Evolutionary conservation across 169 alveolate species (phyloP).

Genomic region (Eimeria necatrix): DNA sequence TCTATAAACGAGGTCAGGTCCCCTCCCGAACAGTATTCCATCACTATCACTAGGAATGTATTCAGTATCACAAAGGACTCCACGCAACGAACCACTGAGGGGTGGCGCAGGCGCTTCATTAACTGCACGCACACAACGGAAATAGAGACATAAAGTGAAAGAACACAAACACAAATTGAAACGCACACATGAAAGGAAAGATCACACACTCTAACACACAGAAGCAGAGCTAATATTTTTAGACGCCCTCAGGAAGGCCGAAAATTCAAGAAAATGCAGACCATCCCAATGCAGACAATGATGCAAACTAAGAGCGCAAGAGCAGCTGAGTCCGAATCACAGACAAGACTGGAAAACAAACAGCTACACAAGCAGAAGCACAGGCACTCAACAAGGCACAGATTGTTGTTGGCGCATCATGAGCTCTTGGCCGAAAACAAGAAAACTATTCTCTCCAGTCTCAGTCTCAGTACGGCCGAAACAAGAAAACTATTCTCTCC

Average conservation of each 20-base stretch:
- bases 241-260: background rate
- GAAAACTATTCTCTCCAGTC: no score
- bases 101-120: conserved; percentile 93
- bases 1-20: conserved; percentile 81
- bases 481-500: no score
- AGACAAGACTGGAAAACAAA: no score
- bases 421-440: no score
- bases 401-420: no score
- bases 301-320: no score
- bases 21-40: conserved; percentile 96
- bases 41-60: conserved; percentile 91
- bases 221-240: background rate
- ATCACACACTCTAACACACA: background rate
- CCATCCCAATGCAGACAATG: no score
- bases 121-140: conserved; percentile 84
- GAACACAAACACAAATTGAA: background rate
- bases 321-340: no score
- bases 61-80: conserved; percentile 94
- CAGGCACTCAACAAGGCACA: no score
- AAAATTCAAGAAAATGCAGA: no score
- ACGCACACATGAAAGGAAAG: background rate
- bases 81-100: conserved; percentile 92
- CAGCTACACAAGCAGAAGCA: no score
- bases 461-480: no score
- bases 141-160: background rate